A percentile compares a stretch with the other conserved stretches of the same genome.
Evolutionary conservation across 805 yeast species (phyloP).

Genomic region (Saccharomycopsis sp.): DNA sequence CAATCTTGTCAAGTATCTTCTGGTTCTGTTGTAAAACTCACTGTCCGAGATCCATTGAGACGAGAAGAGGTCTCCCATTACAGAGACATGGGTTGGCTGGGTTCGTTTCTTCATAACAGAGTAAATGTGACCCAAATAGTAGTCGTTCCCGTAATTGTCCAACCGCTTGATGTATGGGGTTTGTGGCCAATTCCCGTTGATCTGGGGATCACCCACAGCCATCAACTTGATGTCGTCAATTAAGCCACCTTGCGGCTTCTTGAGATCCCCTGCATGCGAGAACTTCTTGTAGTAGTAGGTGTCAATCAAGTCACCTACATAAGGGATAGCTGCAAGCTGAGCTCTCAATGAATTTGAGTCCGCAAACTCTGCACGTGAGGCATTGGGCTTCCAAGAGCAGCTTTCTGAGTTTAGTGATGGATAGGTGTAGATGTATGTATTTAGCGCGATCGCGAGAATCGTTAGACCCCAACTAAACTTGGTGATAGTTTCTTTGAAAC

Average conservation of each 20-base stretch:
- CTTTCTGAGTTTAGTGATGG: conserved; percentile 50
- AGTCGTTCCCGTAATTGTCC: conserved; percentile 87
- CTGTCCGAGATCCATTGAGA: conserved; percentile 91
- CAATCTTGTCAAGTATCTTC: conserved; percentile 62
- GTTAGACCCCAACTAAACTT: conserved; percentile 21
- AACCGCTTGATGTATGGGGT: conserved; percentile 67
- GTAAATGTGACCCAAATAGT: conserved; percentile 80
- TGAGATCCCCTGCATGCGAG: conserved; percentile 3
- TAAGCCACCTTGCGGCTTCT: conserved; percentile 4
- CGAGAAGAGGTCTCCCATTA: conserved; percentile 88
- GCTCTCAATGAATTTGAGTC: conserved; percentile 22
- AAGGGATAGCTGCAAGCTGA: conserved; percentile 22
- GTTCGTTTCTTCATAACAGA: conserved; percentile 53
- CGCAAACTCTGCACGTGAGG: conserved; percentile 6
- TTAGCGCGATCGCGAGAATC: conserved; percentile 39
- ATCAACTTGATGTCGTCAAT: conserved; percentile 53
- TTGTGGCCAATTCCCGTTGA: conserved; percentile 75
- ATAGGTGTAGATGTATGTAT: conserved; percentile 66
- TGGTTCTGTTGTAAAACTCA: conserved; percentile 77
- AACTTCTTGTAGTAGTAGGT: conserved; percentile 25
- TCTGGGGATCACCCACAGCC: conserved; percentile 95
- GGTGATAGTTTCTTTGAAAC: neutral
- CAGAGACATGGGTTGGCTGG: conserved; percentile 74
- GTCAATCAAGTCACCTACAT: conserved; percentile 23
- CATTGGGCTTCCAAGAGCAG: conserved; percentile 51